phyloP scores from a whole-genome alignment of 2,329 filamentous ascomycete genomes.

The Fusarium illudens region DNA sequence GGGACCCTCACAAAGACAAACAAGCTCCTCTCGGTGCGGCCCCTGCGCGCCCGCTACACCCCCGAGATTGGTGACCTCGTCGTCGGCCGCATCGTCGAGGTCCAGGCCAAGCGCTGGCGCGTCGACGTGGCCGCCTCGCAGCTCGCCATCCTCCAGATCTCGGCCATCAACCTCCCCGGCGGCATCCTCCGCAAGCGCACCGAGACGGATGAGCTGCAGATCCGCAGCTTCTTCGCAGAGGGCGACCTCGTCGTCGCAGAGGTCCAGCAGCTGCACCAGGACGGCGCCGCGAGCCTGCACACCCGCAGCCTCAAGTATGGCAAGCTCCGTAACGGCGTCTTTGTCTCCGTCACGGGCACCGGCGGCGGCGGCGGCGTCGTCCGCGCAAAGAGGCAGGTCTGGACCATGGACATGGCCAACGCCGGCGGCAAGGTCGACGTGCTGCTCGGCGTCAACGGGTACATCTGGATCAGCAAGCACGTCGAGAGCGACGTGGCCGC shows the following conservation, averaged over 20 bases:
- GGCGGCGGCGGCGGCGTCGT: conserved; percentile 90
- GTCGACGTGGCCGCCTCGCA: conserved; percentile 92
- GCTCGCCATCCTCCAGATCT: conserved; percentile 84
- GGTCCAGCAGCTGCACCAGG: conserved; percentile 87
- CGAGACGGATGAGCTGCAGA: conserved; percentile 95
- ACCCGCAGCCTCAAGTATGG: conserved; percentile 93
- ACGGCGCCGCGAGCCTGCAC: conserved; percentile 87
- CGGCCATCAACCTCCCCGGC: conserved; percentile 92
- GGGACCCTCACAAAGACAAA: conserved; percentile 93
- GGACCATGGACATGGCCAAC: conserved; percentile 72
- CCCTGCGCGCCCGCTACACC: conserved; percentile 89
- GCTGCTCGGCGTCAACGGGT: conserved; percentile 93
- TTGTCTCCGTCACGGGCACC: conserved; percentile 81
- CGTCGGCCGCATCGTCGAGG: conserved; percentile 90
- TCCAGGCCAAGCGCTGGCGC: conserved; percentile 93
- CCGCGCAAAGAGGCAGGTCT: conserved; percentile 83
- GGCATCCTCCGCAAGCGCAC: conserved; percentile 91
- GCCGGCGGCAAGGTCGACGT: conserved; percentile 78
- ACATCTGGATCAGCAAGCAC: conserved; percentile 94
- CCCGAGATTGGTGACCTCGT: conserved; percentile 97
- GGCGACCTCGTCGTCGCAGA: conserved; percentile 94
- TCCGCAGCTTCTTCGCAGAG: conserved; percentile 95
- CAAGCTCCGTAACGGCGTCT: conserved; percentile 92
- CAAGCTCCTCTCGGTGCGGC: conserved; percentile 91
- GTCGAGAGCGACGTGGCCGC: conserved; percentile 65